Evolutionary conservation across 441 rosid species (phyloP).

Genomic region (Pelargonium exstipulatum): DNA sequence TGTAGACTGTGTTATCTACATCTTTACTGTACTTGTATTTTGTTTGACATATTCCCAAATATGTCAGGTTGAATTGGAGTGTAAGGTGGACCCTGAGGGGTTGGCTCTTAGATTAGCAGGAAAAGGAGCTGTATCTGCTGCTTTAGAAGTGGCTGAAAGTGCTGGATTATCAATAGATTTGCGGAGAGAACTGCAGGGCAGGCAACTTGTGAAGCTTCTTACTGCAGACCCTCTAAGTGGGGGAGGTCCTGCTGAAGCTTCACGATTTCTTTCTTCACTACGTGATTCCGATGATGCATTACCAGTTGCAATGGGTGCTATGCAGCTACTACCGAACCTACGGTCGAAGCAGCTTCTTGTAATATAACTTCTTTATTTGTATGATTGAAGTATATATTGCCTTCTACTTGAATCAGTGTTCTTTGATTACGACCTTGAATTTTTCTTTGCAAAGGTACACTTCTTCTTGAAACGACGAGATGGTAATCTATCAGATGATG

Average conservation of each 20-base stretch:
- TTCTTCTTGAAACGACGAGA: conserved; percentile 88
- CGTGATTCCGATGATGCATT: conserved; percentile 92
- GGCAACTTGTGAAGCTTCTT: conserved; percentile 97
- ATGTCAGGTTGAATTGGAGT: conserved; percentile 80
- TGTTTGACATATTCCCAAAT: conserved; percentile 18
- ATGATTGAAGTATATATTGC: conserved; percentile 7
- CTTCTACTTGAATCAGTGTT: conserved; percentile 10
- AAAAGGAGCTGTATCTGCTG: conserved; percentile 98
- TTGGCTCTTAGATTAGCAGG: conserved; percentile 94
- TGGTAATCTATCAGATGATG: conserved; percentile 76
- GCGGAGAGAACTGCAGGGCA: conserved; percentile 93
- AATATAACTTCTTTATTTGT: conserved; percentile 28
- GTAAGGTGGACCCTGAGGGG: conserved; percentile 95
- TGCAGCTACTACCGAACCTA: conserved; percentile 91
- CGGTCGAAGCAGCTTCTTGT: conserved; percentile 98
- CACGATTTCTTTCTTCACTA: conserved; percentile 92
- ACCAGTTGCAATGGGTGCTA: conserved; percentile 98
- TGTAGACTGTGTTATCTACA: conserved; percentile 3
- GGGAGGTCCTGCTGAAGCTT: conserved; percentile 99
- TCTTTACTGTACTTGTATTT: conserved; percentile 15
- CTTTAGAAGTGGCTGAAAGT: conserved; percentile 97
- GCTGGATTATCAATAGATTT: conserved; percentile 79
- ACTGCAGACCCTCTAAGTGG: conserved; percentile 97
- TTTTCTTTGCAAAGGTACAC: conserved; percentile 60
- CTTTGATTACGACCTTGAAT: conserved; percentile 20